Evolutionary conservation across 2,329 filamentous ascomycete genomes (phyloP), one percentile per base, ranked within the genome.

Genomic region (Sclerotiophoma versabilis): DNA sequence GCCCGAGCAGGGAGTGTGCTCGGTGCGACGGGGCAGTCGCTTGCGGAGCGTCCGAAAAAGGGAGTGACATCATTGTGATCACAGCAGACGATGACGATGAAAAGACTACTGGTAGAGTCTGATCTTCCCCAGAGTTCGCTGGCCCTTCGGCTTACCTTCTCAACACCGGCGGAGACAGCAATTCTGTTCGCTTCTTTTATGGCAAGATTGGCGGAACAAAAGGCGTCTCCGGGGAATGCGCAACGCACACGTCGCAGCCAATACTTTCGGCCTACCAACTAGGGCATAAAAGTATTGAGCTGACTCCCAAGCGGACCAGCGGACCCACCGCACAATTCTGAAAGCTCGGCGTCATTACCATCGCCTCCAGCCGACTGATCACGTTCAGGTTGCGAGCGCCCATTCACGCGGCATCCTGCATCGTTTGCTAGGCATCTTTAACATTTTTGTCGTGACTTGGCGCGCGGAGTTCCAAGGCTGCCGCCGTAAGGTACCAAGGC

Each of bases 401-500:
- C n/a, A 43, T 45, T 22, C 32, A 32, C 49, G 27, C 30, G 19
- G 2, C 23, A 12, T 26, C 34, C 15, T 46, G 46, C 44, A 19
- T 44, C 30, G 34, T 12, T 25, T 29, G 39, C 42, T 56, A 14
- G 58, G 48, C 50, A 37, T 7, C 12, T 32, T 43, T 42, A 48
- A 54, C 45, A 38, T 43, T 39, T 43, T 32, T 45, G 39, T 34
- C 44, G 37, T 30, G 15, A 47, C 44, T 57, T 58, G 32, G 41
- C 54, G 54, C 22, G 30, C 43, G 50, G 56, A 58, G 41, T 29
- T 20, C 36, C 29, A 49, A 39, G 27, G 19, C 22, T 54, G 30
- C 27, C 20, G 41, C 36, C 34, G 39, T 34, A 25, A 46, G 36
- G 41, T 37, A 57, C 59, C 58, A 64, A 63, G 59, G 52, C 61